Conservation (phyloP, 306 rosid species). For the Quercus robur region DNA sequence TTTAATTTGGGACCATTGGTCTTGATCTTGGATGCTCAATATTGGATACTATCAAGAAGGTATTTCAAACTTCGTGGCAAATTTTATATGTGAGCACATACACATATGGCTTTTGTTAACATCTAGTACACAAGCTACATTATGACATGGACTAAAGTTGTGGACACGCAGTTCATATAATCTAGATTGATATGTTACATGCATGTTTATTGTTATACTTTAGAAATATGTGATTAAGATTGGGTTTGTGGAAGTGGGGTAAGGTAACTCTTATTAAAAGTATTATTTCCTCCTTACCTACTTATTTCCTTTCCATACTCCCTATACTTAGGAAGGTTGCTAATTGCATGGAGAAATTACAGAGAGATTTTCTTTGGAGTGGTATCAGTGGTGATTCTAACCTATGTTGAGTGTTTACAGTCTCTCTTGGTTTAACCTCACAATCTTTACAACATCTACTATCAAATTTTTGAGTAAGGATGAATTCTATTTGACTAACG, state of each 20-base stretch:
- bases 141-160: not conserved
- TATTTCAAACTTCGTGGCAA: not conserved
- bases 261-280: no score
- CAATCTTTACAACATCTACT: no score
- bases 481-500: no score
- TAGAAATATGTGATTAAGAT: not conserved
- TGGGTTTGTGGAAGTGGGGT: not conserved
- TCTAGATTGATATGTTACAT: not conserved
- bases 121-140: not conserved
- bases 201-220: not conserved
- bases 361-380: no score
- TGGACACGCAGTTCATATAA: not conserved
- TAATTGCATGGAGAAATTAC: no score
- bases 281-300: no score
- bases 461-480: no score
- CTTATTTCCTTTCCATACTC: no score
- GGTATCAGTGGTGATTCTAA: no score
- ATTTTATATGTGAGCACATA: not conserved
- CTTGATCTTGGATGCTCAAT: conserved; percentile 10
- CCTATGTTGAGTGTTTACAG: no score
- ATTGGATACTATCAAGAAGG: not conserved
- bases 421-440: no score
- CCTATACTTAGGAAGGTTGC: no score
- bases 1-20: not conserved
- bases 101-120: not conserved